These are phyloP conservation scores for Suhomyces maxii DNA, from an alignment of 1,139 yeast species.

Conservation along the genomic window DNA sequence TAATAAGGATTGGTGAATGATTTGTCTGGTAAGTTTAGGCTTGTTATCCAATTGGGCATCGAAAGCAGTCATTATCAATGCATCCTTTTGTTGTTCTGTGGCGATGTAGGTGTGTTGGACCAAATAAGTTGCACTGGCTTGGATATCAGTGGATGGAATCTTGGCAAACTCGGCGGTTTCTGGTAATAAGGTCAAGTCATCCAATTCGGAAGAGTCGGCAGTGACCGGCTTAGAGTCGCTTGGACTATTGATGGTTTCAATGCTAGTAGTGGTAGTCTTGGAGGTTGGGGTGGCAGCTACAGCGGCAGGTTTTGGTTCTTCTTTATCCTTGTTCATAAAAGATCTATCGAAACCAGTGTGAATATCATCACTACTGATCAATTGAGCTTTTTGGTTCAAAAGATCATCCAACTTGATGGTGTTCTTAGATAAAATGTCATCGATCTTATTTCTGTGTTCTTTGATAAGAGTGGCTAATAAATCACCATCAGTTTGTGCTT, in stretches of 20 bases:
- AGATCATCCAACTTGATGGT: slow-evolving; percentile 63
- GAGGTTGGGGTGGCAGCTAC: neutral
- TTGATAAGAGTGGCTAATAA: slow-evolving; percentile 42
- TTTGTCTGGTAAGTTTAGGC: slow-evolving; percentile 51
- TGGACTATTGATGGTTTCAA: slow-evolving; percentile 33
- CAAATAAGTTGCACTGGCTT: slow-evolving; percentile 52
- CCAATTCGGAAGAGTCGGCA: slow-evolving; percentile 28
- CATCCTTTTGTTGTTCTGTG: slow-evolving; percentile 85
- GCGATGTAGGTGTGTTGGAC: slow-evolving; percentile 67
- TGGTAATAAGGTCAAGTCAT: slow-evolving; percentile 43
- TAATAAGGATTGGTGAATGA: slow-evolving; percentile 77
- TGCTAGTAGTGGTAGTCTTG: slow-evolving; percentile 21
- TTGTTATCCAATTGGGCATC: slow-evolving; percentile 73
- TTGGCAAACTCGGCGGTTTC: slow-evolving; percentile 68
- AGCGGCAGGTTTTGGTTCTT: slow-evolving; percentile 14
- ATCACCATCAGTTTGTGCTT: slow-evolving; percentile 31
- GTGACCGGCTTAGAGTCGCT: slow-evolving; percentile 5
- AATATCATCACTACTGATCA: slow-evolving; percentile 87
- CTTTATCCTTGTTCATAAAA: slow-evolving; percentile 60
- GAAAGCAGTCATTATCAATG: slow-evolving; percentile 89
- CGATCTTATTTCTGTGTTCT: slow-evolving; percentile 71
- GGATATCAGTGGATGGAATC: slow-evolving; percentile 50
- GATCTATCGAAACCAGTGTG: slow-evolving; percentile 94
- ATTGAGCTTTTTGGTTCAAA: slow-evolving; percentile 66
- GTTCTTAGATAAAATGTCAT: slow-evolving; percentile 59